phyloP scores from a whole-genome alignment of 1,284 basidiomycete genomes.

The Sanghuangporus baumii region DNA sequence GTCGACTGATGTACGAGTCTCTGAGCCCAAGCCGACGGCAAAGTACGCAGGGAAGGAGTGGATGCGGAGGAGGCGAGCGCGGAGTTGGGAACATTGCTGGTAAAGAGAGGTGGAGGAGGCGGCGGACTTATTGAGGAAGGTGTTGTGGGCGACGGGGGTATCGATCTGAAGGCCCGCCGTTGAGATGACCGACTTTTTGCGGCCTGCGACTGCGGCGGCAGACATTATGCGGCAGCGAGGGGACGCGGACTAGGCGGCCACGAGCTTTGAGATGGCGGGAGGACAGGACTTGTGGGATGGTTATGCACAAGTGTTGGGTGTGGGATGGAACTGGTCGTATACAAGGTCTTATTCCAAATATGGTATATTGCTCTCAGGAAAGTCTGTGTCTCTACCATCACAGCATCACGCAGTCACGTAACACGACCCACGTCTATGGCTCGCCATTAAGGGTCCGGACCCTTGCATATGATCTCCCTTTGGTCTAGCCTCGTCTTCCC shows the following conservation, averaged over 20 bases:
- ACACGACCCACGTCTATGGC: background rate
- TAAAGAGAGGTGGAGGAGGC: constrained; percentile 79
- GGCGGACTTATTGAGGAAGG: constrained; percentile 80
- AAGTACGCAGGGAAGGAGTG: constrained; percentile 69
- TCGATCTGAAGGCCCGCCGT: constrained; percentile 63
- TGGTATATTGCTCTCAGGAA: background rate
- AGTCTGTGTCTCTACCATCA: background rate
- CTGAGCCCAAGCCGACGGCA: constrained; percentile 46
- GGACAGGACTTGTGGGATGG: constrained; percentile 3
- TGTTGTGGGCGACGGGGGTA: constrained; percentile 69
- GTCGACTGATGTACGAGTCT: constrained; percentile 69
- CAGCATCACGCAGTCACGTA: background rate
- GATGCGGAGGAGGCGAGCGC: constrained; percentile 69
- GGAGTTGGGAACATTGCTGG: constrained; percentile 78
- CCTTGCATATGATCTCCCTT: background rate
- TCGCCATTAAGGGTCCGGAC: background rate
- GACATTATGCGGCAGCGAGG: constrained; percentile 43
- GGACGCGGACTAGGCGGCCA: constrained; percentile 13
- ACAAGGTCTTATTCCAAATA: background rate
- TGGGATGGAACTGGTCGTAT: background rate
- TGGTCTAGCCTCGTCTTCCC: background rate
- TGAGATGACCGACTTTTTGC: constrained; percentile 78
- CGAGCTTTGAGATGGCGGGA: constrained; percentile 9
- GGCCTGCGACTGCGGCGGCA: constrained; percentile 60
- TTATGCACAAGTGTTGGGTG: background rate